Evolutionary conservation across 345 rosid genomes (phyloP).

Genomic region (Citrus inodora): DNA sequence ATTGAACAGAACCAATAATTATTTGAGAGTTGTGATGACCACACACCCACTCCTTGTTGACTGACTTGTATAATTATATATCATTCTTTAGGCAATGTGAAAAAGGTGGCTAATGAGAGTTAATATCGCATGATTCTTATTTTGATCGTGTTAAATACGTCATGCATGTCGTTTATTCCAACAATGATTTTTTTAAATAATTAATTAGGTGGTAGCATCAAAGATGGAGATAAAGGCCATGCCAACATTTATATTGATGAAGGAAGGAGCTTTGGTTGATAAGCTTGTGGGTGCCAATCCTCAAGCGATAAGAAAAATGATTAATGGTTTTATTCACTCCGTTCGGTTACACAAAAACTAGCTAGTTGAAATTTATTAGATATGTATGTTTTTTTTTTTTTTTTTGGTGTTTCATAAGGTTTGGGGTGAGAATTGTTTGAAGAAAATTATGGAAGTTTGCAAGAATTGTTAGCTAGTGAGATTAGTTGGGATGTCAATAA

Average conservation of each 20-base stretch:
- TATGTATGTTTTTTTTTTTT: not conserved
- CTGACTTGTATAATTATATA: no score
- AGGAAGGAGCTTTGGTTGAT: constrained; percentile 26
- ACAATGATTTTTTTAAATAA: not conserved
- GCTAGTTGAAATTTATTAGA: not conserved
- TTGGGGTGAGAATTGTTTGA: not conserved
- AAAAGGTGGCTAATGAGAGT: not conserved
- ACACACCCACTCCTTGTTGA: no score
- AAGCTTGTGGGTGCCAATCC: constrained; percentile 53
- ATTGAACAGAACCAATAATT: no score
- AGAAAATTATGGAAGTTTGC: not conserved
- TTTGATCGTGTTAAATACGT: not conserved
- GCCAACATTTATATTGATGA: constrained; percentile 46
- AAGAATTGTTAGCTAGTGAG: not conserved
- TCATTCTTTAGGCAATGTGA: not conserved
- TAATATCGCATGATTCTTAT: not conserved
- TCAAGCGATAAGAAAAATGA: constrained; percentile 24
- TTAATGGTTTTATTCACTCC: constrained; percentile 15
- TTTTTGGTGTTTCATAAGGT: not conserved
- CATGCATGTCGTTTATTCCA: not conserved
- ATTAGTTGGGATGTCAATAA: not conserved
- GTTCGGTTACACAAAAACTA: not conserved
- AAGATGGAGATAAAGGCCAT: constrained; percentile 47
- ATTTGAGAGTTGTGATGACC: no score
- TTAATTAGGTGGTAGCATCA: constrained; percentile 27